Base-by-base conservation (phyloP, 139 green algal species). In the Chlorella sp. region DNA sequence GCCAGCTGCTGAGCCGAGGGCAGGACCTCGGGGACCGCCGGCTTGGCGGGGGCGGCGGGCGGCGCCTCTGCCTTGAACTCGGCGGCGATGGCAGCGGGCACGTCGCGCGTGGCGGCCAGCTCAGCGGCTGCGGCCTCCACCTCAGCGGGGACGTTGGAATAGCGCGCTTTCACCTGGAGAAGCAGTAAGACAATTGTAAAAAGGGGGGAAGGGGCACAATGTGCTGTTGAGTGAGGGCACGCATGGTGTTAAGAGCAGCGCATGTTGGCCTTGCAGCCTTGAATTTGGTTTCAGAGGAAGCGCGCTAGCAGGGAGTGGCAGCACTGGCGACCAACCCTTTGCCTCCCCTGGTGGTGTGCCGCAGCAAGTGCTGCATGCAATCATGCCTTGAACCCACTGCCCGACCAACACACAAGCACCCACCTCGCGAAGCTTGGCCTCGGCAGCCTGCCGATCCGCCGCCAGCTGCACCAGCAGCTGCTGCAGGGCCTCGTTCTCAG, bases 401-500 rank as follows among this genome's bases (percentile, higher is more conserved):
- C n/a, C n/a, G n/a, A n/a, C n/a, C n/a, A n/a, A n/a, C n/a, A n/a
- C 44, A 51, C 44, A 6, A 51, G 44, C 44, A 51, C 51, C 13
- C 28, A 94, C 70, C 39, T 75, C 72, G 5, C 76, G 34, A 30
- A 94, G 67, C 51, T 79, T 84, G 20, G n/a, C 17, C 62, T 89
- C 86, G 0, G 93, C 94, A 30, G 88, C 87, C 38, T 87, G 55
- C 68, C 92, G 91, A 88, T 96, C 92, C 9, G 83, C 89, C 0
- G 94, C 91, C 78, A 96, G 79, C 85, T 97, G 82, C 72, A 94
- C 36, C 81, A 96, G 85, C 85, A 96, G 80, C 55, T 88, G 57
- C 81, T 93, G 87, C 70, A 97, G 87, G 5, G 93, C 92, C 18
- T 94, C 88, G 78, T 97, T 97, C 89, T 97, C 94, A 1, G 87